Base-by-base conservation (phyloP, 2,329 filamentous ascomycete genomes). In the Venturia nashicola region DNA sequence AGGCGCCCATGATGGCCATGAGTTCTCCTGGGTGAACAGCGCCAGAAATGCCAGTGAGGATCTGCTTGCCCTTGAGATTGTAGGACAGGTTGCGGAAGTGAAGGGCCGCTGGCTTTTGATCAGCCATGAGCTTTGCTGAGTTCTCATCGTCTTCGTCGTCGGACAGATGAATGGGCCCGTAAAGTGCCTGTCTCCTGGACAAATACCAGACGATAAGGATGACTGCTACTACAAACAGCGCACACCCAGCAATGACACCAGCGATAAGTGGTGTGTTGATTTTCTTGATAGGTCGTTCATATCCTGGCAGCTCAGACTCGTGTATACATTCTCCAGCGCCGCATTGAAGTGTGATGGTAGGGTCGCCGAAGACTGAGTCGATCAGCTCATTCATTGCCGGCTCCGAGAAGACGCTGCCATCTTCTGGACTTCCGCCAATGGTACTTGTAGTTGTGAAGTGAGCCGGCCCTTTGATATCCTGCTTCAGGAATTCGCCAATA, bases 241-340 rank as follows among this genome's bases (percentile, higher is more conserved):
- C 88, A 70, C 86, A 89, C 7, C 85, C 88, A 32, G 91, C 92
- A 70, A 99, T 97, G 59, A 97, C 89, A 16, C 90, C 88, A 12
- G 95, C 93, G 69, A 99, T 99, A 60, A 99, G 81, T 3, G 93
- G 94, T 0, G 93, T 97, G 74, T 99, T 99, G 77, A 99, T 97
- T 72, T 88, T 87, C 78, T 97, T 96, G 66, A 97, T 83, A 0
- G 93, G 91, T 23, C 88, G 83, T 68, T 88, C 82, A 71, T 96
- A 99, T 20, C 95, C 94, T 18, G 94, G 94, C 7, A 97, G 87
- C 70, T 97, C 89, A 6, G 92, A 96, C 72, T 89, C 85, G 75
- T 97, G 92, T 42, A 99, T 79, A 78, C 94, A 99, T 77, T 99
- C 94, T 65, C 94, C 94, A 32, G 92, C 84, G 66, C 86, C 80